These are phyloP conservation scores for Rhodomyrtus tomentosa DNA, from an alignment of 345 rosid species.

Conservation along the genomic window DNA sequence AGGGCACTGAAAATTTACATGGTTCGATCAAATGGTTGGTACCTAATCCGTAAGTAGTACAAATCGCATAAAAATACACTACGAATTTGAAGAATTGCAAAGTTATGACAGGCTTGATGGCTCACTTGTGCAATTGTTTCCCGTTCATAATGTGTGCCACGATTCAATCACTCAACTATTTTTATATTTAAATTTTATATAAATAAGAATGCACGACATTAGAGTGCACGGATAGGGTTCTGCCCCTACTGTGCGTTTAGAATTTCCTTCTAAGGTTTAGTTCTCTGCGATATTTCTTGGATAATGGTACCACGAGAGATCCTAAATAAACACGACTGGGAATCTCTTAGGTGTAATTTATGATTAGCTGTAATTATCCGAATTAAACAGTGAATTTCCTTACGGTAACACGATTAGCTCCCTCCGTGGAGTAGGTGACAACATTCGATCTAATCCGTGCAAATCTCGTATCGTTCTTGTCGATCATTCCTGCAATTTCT, in stretches of 20 bases:
- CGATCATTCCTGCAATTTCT: not conserved
- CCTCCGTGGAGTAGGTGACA: not conserved
- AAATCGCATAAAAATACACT: not conserved
- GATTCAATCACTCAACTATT: not conserved
- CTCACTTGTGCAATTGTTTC: not conserved
- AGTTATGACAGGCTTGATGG: not conserved
- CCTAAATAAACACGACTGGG: not conserved
- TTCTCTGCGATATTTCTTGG: not conserved
- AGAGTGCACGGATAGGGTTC: rapidly evolving
- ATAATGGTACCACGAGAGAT: not conserved
- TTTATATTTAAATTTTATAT: not conserved
- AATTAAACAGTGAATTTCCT: not conserved
- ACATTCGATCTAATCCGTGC: not conserved
- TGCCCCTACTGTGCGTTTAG: not conserved
- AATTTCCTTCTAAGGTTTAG: rapidly evolving
- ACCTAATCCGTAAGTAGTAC: not conserved
- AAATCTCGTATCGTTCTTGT: not conserved
- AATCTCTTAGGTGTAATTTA: not conserved
- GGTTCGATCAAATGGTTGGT: rapidly evolving
- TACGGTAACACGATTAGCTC: not conserved
- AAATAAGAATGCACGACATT: not conserved
- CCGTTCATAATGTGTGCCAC: rapidly evolving
- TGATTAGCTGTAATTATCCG: not conserved
- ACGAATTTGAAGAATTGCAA: not conserved
- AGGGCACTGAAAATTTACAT: not conserved